Percentiles rank a stretch among this genome's conserved stretches.
Evolutionary conservation across 192 early-diverging fungal genomes (phyloP).

Genomic region (Podila minutissima): DNA sequence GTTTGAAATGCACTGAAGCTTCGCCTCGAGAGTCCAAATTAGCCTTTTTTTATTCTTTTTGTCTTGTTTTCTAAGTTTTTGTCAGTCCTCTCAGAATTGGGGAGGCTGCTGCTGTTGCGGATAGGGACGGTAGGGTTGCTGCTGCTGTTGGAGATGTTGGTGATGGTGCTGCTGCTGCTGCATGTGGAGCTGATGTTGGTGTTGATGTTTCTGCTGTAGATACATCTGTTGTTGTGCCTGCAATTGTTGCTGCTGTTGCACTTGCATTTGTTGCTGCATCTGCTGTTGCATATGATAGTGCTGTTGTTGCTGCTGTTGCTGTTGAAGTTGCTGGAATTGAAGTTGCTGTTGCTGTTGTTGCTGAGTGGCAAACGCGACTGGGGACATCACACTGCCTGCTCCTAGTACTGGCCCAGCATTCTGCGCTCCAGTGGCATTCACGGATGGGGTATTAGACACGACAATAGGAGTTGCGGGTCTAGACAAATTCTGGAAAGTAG

Average conservation of each 20-base stretch:
- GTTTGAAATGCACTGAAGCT: not conserved
- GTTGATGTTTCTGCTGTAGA: conserved; percentile 2
- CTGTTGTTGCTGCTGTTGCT: not conserved
- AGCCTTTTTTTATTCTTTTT: not conserved
- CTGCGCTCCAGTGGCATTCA: not conserved
- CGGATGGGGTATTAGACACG: not conserved
- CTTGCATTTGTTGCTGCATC: conserved; percentile 11
- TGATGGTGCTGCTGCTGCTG: conserved; percentile 14
- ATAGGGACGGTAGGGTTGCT: conserved; percentile 5
- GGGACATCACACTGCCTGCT: not conserved
- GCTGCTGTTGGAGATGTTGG: conserved; percentile 16
- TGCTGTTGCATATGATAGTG: conserved; percentile 6
- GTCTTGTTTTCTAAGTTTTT: not conserved
- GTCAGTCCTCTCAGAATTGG: not conserved
- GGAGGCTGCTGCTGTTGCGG: not conserved
- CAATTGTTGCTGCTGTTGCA: conserved; percentile 12
- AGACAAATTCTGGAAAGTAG: conserved; percentile 28
- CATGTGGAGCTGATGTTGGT: conserved; percentile 8
- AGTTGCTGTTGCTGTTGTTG: conserved; percentile 9
- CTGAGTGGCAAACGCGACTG: not conserved
- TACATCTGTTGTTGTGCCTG: conserved; percentile 23
- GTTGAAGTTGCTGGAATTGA: conserved; percentile 18
- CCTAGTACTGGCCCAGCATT: not conserved
- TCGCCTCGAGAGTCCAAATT: not conserved
- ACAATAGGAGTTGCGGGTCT: conserved; percentile 20